A percentile compares a stretch with the other conserved stretches of the same genome.
Evolutionary conservation across 495 filamentous ascomycete species (phyloP).

Genomic region (Hypoxylon fragiforme): DNA sequence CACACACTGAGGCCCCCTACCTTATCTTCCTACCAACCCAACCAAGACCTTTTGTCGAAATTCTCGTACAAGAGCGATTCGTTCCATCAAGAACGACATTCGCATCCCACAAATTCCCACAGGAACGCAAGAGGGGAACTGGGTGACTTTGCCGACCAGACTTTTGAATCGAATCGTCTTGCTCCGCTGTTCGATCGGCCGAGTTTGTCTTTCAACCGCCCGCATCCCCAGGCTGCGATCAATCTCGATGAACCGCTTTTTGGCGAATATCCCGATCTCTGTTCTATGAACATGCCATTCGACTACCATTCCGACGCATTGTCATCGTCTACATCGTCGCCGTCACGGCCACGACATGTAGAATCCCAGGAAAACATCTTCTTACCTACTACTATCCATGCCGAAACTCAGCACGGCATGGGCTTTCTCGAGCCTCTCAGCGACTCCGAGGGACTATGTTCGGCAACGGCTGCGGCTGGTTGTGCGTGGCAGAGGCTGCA

Average conservation of each 20-base stretch:
- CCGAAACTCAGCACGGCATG: neutral
- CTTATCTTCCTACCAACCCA: slow-evolving; percentile 7
- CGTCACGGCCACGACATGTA: neutral
- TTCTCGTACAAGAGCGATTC: slow-evolving; percentile 1
- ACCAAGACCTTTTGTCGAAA: neutral
- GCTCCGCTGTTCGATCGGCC: slow-evolving; percentile 20
- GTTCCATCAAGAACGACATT: neutral
- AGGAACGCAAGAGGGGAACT: neutral
- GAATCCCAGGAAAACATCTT: neutral
- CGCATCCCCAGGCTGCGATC: slow-evolving; percentile 14
- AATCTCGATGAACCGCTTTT: slow-evolving; percentile 12
- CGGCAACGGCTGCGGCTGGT: neutral
- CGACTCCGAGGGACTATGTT: neutral
- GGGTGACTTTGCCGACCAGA: slow-evolving; percentile 1
- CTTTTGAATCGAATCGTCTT: slow-evolving; percentile 10
- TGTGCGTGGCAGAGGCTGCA: neutral
- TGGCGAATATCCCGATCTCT: slow-evolving; percentile 15
- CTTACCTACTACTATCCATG: slow-evolving; percentile 1
- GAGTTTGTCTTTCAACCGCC: slow-evolving; percentile 10
- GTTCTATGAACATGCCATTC: slow-evolving; percentile 14
- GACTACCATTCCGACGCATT: slow-evolving; percentile 17
- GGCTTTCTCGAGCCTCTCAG: neutral
- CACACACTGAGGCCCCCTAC: slow-evolving; percentile 14
- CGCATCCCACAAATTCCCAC: neutral
- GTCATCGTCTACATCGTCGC: too few species aligned